Conservation (phyloP, 768 basidiomycete genomes). For the Amanita subjunquillea region DNA sequence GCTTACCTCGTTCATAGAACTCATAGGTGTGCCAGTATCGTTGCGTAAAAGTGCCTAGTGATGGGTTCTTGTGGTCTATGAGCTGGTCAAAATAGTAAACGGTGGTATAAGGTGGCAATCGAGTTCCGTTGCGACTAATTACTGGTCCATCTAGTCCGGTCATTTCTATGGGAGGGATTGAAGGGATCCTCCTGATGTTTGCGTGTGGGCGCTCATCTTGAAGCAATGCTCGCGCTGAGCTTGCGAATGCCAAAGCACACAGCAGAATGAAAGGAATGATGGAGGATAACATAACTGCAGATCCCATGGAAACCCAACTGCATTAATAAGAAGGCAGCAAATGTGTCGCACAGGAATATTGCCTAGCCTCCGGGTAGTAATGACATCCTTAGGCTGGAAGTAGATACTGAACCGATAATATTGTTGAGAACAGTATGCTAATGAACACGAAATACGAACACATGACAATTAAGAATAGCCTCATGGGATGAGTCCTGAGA, state of each 20-base stretch:
- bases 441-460: too few species aligned
- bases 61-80: slow-evolving; percentile 45
- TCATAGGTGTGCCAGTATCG: slow-evolving; percentile 65
- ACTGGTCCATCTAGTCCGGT: slow-evolving; percentile 22
- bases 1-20: slow-evolving; percentile 44
- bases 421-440: too few species aligned
- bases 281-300: neutral
- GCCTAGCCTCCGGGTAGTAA: too few species aligned
- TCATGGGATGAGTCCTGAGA: neutral
- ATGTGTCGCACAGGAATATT: too few species aligned
- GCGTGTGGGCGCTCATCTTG: slow-evolving; percentile 30
- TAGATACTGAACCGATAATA: too few species aligned
- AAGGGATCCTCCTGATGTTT: slow-evolving; percentile 30
- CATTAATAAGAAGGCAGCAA: too few species aligned
- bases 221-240: slow-evolving; percentile 12
- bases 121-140: slow-evolving; percentile 31
- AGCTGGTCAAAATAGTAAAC: slow-evolving; percentile 49
- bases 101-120: slow-evolving; percentile 32
- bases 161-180: slow-evolving; percentile 22
- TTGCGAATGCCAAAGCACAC: neutral
- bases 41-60: slow-evolving; percentile 66
- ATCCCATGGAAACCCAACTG: too few species aligned
- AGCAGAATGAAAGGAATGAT: neutral
- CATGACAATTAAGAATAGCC: neutral
- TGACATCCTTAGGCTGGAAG: too few species aligned